A percentile compares a stretch with the other conserved stretches of the same genome.
These are phyloP conservation scores for Plasmodium reichenowi DNA, from an alignment of 169 alveolate genomes.

Conservation along the genomic window DNA sequence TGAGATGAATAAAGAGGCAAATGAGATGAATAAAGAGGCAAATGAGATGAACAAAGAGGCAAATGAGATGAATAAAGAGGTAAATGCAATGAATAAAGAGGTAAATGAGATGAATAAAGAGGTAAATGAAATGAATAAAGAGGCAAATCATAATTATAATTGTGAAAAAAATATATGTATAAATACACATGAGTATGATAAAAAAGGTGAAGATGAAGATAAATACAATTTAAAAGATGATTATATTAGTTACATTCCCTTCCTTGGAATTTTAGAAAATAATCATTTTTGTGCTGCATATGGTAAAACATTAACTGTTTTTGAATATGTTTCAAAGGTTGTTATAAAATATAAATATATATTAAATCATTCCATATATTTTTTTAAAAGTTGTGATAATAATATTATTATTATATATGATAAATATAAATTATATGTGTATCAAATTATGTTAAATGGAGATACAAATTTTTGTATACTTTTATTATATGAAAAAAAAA, in stretches of 20 bases:
- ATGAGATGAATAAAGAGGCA: not conserved
- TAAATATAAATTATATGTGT: slow-evolving; percentile 16
- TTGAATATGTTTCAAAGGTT: slow-evolving; percentile 9
- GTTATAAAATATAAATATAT: not conserved
- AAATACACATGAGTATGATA: not conserved
- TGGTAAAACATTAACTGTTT: slow-evolving; percentile 1
- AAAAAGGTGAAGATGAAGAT: not conserved
- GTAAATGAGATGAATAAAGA: not conserved
- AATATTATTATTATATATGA: slow-evolving; percentile 37
- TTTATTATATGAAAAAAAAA: slow-evolving; percentile 4
- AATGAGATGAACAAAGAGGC: not conserved
- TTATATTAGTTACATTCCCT: slow-evolving; percentile 3
- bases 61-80: not conserved
- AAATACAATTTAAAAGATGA: not conserved
- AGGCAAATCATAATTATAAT: too few species aligned
- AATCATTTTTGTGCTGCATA: slow-evolving; percentile 31
- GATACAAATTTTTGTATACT: not conserved
- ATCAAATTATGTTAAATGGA: slow-evolving; percentile 14
- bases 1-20: not conserved
- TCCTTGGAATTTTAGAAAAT: slow-evolving; percentile 24
- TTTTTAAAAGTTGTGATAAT: slow-evolving; percentile 4
- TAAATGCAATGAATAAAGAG: not conserved
- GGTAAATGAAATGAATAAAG: too few species aligned
- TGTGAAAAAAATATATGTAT: not conserved
- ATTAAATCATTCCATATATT: slow-evolving; percentile 14